Percentiles rank a stretch among this genome's conserved stretches.
These are phyloP conservation scores for Podospora tetraspora DNA, from an alignment of 495 filamentous ascomycete species.

Conservation along the genomic window DNA sequence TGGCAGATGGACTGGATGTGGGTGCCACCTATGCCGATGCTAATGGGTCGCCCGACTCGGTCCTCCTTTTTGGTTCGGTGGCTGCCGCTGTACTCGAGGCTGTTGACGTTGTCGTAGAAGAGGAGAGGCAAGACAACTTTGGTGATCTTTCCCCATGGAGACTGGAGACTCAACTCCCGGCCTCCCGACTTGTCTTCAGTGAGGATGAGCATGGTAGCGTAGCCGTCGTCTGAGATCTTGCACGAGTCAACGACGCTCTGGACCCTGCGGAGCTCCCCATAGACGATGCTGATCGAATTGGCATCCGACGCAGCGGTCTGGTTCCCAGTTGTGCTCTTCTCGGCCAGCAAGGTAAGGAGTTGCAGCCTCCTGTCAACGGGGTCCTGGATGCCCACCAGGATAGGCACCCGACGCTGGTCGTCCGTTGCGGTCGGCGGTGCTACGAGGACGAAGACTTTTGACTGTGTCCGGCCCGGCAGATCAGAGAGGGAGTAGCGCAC, in stretches of 20 bases:
- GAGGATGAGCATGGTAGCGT: slow-evolving; percentile 62
- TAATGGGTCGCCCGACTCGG: slow-evolving; percentile 5
- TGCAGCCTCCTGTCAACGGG: slow-evolving; percentile 59
- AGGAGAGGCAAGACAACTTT: slow-evolving; percentile 49
- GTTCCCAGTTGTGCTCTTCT: slow-evolving; percentile 27
- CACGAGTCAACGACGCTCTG: slow-evolving; percentile 68
- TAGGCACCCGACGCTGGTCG: slow-evolving; percentile 41
- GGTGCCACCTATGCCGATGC: slow-evolving; percentile 23
- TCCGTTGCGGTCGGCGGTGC: slow-evolving; percentile 52
- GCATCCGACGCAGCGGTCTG: slow-evolving; percentile 10
- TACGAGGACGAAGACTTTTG: slow-evolving; percentile 60
- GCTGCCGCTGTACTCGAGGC: slow-evolving; percentile 36
- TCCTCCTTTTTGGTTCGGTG: slow-evolving; percentile 13
- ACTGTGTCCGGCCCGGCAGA: slow-evolving; percentile 43
- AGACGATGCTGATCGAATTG: slow-evolving; percentile 25
- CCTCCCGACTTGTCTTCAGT: slow-evolving; percentile 57
- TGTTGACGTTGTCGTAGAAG: slow-evolving; percentile 33
- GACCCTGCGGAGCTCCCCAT: slow-evolving; percentile 43
- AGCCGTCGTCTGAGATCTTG: slow-evolving; percentile 60
- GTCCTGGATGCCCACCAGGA: slow-evolving; percentile 67
- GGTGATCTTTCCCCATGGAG: slow-evolving; percentile 63
- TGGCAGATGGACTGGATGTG: slow-evolving; percentile 42
- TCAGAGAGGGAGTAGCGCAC: slow-evolving; percentile 51
- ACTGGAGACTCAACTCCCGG: slow-evolving; percentile 64
- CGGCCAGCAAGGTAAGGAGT: slow-evolving; percentile 56